Evolutionary conservation across 1,139 yeast species (phyloP), one percentile per base, ranked within the genome.

Genomic region (Zygosaccharomyces pseudobailii): DNA sequence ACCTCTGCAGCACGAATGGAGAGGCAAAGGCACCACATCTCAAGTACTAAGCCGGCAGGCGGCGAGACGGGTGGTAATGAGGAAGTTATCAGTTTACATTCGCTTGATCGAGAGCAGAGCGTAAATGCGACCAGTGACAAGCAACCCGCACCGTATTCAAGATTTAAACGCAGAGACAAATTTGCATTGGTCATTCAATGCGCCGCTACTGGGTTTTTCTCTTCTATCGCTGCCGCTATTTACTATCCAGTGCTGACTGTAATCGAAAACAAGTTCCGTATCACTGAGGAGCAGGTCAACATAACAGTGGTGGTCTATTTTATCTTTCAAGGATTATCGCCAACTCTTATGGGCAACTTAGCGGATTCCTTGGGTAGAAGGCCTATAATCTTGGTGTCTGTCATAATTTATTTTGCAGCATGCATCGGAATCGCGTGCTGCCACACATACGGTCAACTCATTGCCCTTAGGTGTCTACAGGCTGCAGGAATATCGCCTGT

Each of bases 401-500:
- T 48, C 21, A 10, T 40, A 31, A 39, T 48, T n/a, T 48, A 48
- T 28, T 48, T 43, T 33, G 44, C 36, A 4, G 51, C 51, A 3
- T 78, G 82, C 57, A 59, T 81, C 19, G 88, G 86, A 0, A 62
- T 85, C 9, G 87, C 89, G 0, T 66, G 74, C 19, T 68, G 49
- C 27, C 35, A 45, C 21, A 36, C 49, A 3, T 45, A 48, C 31
- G 42, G 79, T 10, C 65, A 71, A 21, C 35, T 45, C 5, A 21
- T 43, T 10, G 42, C 20, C 6, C 65, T 84, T 25, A 65, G 95
- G 49, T 79, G 86, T 57, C 54, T 84, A 7, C 90, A 86, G 55
- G 87, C 92, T 0, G 73, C 78, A 5, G 85, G 85, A 6, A 80
- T 82, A 8, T 80, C 90, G 0, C 84, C 94, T 0, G 75, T 87